phyloP scores from a whole-genome alignment of 164 flowering plant species.

The Sedum album region DNA sequence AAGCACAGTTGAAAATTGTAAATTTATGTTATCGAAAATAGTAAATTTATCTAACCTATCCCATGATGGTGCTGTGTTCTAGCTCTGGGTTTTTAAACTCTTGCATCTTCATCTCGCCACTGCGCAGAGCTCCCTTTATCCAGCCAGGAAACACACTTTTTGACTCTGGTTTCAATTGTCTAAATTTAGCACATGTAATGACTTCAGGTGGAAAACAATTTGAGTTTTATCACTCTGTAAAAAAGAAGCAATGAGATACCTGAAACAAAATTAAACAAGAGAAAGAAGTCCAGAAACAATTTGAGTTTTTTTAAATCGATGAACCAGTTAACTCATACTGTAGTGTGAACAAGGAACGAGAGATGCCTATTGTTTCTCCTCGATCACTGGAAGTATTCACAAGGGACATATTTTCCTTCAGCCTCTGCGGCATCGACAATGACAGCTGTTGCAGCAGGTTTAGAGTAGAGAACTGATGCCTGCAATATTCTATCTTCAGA shows the following conservation, averaged over 20 bases:
- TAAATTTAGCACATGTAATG: conserved; percentile 65
- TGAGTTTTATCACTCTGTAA: conserved; percentile 40
- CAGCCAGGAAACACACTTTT: conserved; percentile 58
- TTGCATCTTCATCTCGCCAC: conserved; percentile 67
- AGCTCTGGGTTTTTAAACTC: conserved; percentile 56
- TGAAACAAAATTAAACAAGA: neutral
- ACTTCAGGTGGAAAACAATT: conserved; percentile 64
- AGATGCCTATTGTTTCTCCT: neutral
- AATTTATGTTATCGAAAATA: too few species aligned
- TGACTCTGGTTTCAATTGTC: conserved; percentile 50
- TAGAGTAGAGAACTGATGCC: too few species aligned
- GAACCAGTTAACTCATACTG: neutral
- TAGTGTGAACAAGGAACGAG: neutral
- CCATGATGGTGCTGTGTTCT: conserved; percentile 82
- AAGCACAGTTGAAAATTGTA: too few species aligned
- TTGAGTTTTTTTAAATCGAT: too few species aligned
- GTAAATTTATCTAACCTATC: conserved; percentile 81
- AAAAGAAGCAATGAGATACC: neutral
- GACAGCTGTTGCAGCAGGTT: too few species aligned
- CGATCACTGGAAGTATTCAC: neutral
- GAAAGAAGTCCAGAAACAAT: too few species aligned
- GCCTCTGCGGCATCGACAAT: too few species aligned
- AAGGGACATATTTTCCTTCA: neutral
- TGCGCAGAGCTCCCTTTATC: conserved; percentile 68
- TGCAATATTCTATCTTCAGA: too few species aligned